A percentile compares a stretch with the other conserved stretches of the same genome.
These are phyloP conservation scores for Lachnellula subtilissima DNA, from an alignment of 2,329 filamentous ascomycete genomes.

Conservation along the genomic window DNA sequence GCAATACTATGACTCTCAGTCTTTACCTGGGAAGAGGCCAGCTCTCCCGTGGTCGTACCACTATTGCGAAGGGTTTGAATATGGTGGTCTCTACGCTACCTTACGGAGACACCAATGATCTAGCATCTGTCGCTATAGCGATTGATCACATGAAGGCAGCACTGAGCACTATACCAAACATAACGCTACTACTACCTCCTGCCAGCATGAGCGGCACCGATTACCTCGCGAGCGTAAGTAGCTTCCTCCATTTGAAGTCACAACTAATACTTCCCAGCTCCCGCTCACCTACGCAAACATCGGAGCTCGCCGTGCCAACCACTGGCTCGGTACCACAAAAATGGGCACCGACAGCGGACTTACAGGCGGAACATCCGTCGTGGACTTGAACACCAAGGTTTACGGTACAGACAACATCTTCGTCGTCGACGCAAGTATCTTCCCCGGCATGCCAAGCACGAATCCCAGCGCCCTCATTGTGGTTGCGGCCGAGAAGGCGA, in stretches of 20 bases:
- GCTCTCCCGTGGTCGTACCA: constrained; percentile 56
- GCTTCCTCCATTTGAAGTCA: not conserved
- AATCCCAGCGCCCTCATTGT: constrained; percentile 65
- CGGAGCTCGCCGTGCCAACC: constrained; percentile 30
- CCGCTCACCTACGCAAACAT: constrained; percentile 25
- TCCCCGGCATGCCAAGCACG: constrained; percentile 63
- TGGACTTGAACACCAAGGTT: constrained; percentile 58
- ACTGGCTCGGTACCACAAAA: constrained; percentile 52
- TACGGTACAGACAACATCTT: constrained; percentile 66
- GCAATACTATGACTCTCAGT: constrained; percentile 38
- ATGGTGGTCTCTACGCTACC: constrained; percentile 56
- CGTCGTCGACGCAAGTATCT: constrained; percentile 64
- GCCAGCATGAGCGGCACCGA: constrained; percentile 47
- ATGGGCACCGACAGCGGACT: constrained; percentile 46
- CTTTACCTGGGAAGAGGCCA: constrained; percentile 62
- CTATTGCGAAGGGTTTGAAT: constrained; percentile 52
- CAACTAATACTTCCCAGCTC: constrained; percentile 12
- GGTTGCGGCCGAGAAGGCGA: constrained; percentile 50
- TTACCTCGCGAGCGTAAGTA: constrained; percentile 48
- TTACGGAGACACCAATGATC: constrained; percentile 47
- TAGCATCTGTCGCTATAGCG: constrained; percentile 57
- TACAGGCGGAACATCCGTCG: constrained; percentile 53
- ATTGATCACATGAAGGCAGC: constrained; percentile 56
- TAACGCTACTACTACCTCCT: constrained; percentile 53
- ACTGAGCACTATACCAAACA: constrained; percentile 47